phyloP scores from a whole-genome alignment of 768 basidiomycete species.

The Termitomyces heimii region DNA sequence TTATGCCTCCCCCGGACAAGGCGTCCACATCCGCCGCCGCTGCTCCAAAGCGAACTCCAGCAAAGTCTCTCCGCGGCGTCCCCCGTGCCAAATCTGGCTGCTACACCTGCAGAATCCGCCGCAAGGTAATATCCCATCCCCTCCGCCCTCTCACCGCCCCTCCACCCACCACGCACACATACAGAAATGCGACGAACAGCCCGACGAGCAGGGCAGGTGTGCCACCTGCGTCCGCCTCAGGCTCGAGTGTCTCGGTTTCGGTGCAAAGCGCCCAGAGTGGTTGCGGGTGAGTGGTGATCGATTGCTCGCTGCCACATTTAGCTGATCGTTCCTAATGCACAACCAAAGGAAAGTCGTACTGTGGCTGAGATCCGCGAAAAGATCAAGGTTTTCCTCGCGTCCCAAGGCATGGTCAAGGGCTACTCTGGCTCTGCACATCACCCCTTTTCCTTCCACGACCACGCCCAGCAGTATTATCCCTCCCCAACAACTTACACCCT shows the following conservation, averaged over 20 bases:
- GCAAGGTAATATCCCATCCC: constrained; percentile 50
- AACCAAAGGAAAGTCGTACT: constrained; percentile 1
- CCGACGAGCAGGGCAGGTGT: constrained; percentile 56
- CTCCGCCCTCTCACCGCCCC: too few relatives aligned
- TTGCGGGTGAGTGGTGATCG: constrained; percentile 51
- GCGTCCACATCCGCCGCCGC: neutral
- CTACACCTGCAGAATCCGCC: constrained; percentile 81
- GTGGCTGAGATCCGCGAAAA: constrained; percentile 7
- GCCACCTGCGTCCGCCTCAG: constrained; percentile 73
- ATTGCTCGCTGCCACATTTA: neutral
- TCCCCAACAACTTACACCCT: neutral
- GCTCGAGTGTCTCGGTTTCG: constrained; percentile 81
- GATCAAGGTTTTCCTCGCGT: constrained; percentile 8
- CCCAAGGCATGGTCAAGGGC: constrained; percentile 8
- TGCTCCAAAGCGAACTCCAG: neutral
- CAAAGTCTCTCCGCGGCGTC: neutral
- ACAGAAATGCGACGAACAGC: constrained; percentile 83
- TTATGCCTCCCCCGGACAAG: constrained; percentile 1
- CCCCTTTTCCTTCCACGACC: constrained; percentile 1
- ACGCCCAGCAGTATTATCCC: constrained; percentile 2
- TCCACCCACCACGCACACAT: too few relatives aligned
- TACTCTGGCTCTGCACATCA: constrained; percentile 5
- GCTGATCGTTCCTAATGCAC: constrained; percentile 4
- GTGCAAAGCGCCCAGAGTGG: constrained; percentile 82
- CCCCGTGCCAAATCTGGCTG: constrained; percentile 79